Base-by-base conservation (phyloP, 345 rosid genomes). In the Pistacia vera region DNA sequence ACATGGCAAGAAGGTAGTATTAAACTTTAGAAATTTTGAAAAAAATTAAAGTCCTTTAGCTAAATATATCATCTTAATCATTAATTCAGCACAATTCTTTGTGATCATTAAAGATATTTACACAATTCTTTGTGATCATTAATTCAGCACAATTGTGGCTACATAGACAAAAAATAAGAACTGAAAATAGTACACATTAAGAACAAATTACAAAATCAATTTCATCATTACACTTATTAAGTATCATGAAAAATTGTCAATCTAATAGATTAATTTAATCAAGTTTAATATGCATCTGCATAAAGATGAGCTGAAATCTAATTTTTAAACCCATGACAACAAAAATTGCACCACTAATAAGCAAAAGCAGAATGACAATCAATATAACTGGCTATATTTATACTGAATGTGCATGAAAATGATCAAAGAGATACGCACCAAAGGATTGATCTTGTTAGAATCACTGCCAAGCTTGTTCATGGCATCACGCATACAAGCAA, bases 401-500 rank as follows among this genome's bases (percentile, higher is more conserved):
- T 52, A 44, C 38, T 7, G 52, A 78, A 78, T 18, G 66, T 51
- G 38, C 57, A 70, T 9, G 59, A 51, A 35, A 12, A 71, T 51
- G 67, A 56, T 5, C 10, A 63, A 63, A 61, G 28, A 20, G 55
- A 55, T 52, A 67, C 78, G 0, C 75, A 95, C 98, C 93, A 93
- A 81, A 17, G 98, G 99, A 78, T 95, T 95, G 79, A 97, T 97
- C 92, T 91, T 94, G 77, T 78, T 85, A 4, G 98, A 81, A 78
- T 97, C 99, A 81, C 98, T 84, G 56, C 97, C 97, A 28, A 97
- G 94, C 41, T 77, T 92, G 71, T 82, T 88, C 98, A 97, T 94
- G 11, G 99, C 99, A 91, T 97, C 99, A 76, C 99, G 93, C 99
- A 97, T 97, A 66, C 94, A 85, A 77, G 99, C 99, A 70, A 97